Percentiles rank a stretch among this genome's conserved stretches.
Conservation (phyloP, 2,329 filamentous ascomycete species). For the Pseudopithomyces maydicus region DNA sequence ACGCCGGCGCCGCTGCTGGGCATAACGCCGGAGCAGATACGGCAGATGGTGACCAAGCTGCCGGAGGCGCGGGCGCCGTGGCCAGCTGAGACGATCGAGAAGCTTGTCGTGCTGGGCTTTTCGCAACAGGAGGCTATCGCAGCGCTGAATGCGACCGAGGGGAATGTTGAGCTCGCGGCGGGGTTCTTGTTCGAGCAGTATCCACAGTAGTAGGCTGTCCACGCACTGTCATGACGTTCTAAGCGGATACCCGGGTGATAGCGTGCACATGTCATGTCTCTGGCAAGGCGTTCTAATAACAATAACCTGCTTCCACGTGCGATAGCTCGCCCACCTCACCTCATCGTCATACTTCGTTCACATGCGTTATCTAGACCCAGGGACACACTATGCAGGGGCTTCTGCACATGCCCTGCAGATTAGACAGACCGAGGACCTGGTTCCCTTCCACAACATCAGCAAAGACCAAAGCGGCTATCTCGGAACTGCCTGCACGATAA, state of each 20-base stretch:
- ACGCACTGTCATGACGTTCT: not conserved
- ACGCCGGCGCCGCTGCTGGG: conserved; percentile 24
- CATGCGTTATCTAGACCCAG: too few relatives aligned
- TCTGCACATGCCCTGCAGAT: too few relatives aligned
- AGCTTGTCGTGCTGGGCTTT: conserved; percentile 54
- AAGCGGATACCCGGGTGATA: not conserved
- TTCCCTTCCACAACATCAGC: too few relatives aligned
- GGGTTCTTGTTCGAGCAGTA: conserved; percentile 52
- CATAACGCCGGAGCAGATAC: conserved; percentile 37
- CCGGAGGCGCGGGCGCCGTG: conserved; percentile 42
- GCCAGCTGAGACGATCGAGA: conserved; percentile 49
- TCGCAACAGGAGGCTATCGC: conserved; percentile 52
- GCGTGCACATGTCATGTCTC: not conserved
- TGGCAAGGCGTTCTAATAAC: too few relatives aligned
- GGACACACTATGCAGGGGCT: too few relatives aligned
- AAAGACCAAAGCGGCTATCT: too few relatives aligned
- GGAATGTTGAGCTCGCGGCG: conserved; percentile 56
- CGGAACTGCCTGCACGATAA: too few relatives aligned
- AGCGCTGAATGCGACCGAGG: conserved; percentile 55
- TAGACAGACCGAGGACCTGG: too few relatives aligned
- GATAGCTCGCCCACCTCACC: too few relatives aligned
- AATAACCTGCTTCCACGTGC: too few relatives aligned
- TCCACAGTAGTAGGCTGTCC: conserved; percentile 16
- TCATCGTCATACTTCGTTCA: too few relatives aligned
- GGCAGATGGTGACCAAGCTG: conserved; percentile 38